Evolutionary conservation across 805 yeast genomes (phyloP).

Genomic region (Ogataea salicorniae): DNA sequence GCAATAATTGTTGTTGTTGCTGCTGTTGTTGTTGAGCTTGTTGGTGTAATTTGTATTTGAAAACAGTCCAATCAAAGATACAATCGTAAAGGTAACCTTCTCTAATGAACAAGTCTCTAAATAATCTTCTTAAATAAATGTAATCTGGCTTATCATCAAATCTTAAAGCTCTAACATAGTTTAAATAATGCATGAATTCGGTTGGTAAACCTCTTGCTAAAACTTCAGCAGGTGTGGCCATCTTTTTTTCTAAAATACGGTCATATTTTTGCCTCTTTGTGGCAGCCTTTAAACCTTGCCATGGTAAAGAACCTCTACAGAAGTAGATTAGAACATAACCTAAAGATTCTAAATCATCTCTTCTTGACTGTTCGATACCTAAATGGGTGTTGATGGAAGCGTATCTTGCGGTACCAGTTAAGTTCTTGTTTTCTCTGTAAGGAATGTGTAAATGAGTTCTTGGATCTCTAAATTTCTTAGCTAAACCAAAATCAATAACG

Average conservation of each 20-base stretch:
- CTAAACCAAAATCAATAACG: conserved; percentile 90
- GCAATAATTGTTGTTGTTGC: conserved; percentile 22
- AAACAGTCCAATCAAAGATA: conserved; percentile 94
- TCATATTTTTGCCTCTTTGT: conserved; percentile 96
- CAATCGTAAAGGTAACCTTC: conserved; percentile 91
- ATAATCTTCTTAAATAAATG: conserved; percentile 76
- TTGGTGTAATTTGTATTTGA: conserved; percentile 63
- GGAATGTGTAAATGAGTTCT: conserved; percentile 93
- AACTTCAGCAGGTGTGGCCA: conserved; percentile 81
- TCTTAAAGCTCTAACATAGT: conserved; percentile 82
- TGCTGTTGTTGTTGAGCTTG: conserved; percentile 35
- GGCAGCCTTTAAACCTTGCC: conserved; percentile 98
- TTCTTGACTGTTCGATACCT: conserved; percentile 94
- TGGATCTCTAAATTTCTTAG: conserved; percentile 91
- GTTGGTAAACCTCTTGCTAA: conserved; percentile 88
- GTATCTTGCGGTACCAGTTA: conserved; percentile 97
- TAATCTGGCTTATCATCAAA: conserved; percentile 98
- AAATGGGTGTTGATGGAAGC: conserved; percentile 93
- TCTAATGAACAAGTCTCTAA: conserved; percentile 82
- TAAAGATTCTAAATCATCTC: conserved; percentile 92
- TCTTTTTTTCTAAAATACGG: conserved; percentile 90
- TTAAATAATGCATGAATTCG: conserved; percentile 83
- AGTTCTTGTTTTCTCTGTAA: conserved; percentile 90
- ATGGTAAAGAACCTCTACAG: conserved; percentile 92
- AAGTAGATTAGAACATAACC: conserved; percentile 94